These are phyloP conservation scores for Amanita phalloides DNA, from an alignment of 768 basidiomycete genomes.

Conservation along the genomic window DNA sequence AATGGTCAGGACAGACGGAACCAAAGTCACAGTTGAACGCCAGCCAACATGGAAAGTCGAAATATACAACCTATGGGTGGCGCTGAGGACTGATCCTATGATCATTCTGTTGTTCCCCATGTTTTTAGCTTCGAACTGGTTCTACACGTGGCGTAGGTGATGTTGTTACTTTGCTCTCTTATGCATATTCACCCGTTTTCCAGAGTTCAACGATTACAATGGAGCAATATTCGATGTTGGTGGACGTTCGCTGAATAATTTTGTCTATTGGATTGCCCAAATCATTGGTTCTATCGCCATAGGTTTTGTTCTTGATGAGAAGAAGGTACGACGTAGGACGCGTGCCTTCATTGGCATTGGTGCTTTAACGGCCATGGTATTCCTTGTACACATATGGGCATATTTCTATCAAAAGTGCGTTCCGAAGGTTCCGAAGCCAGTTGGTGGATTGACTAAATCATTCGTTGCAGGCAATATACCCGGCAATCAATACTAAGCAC, in stretches of 20 bases:
- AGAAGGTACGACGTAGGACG: slow-evolving; percentile 42
- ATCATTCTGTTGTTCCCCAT: slow-evolving; percentile 75
- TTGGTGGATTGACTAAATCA: not conserved
- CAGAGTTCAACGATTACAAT: slow-evolving; percentile 76
- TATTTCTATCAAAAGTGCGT: slow-evolving; percentile 66
- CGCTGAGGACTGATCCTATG: slow-evolving; percentile 59
- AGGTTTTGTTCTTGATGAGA: slow-evolving; percentile 56
- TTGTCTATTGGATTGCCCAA: slow-evolving; percentile 75
- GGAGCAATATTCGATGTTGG: slow-evolving; percentile 74
- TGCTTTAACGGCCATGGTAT: slow-evolving; percentile 51
- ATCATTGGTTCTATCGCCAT: slow-evolving; percentile 67
- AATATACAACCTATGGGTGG: slow-evolving; percentile 55
- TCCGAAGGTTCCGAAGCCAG: not conserved
- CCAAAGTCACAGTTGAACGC: slow-evolving; percentile 46
- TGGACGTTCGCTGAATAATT: slow-evolving; percentile 63
- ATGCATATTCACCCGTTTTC: slow-evolving; percentile 4
- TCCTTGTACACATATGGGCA: slow-evolving; percentile 64
- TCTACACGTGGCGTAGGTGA: slow-evolving; percentile 75
- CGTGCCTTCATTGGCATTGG: slow-evolving; percentile 67
- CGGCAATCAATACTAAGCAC: slow-evolving; percentile 33
- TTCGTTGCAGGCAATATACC: slow-evolving; percentile 38
- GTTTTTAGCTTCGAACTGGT: slow-evolving; percentile 80
- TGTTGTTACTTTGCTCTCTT: not conserved
- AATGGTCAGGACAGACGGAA: slow-evolving; percentile 69
- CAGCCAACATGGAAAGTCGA: slow-evolving; percentile 76